Conservation (phyloP, 495 filamentous ascomycete genomes). For the Cercophora newfieldiana region DNA sequence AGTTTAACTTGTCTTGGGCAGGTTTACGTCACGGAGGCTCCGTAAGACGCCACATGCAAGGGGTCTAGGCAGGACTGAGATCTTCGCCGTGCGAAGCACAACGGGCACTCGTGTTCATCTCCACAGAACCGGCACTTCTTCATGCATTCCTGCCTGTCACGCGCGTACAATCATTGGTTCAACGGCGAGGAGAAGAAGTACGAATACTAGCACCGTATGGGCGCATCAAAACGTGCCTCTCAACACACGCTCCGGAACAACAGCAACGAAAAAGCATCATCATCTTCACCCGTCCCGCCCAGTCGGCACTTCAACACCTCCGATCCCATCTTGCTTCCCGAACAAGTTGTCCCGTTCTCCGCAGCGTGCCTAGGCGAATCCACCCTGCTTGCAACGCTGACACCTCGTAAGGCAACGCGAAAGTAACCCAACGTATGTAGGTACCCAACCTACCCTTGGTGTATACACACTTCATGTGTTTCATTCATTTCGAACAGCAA, state of each 20-base stretch:
- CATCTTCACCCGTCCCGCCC: neutral
- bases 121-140: neutral
- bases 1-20: no score
- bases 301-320: neutral
- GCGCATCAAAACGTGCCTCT: neutral
- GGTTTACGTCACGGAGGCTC: no score
- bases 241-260: no score
- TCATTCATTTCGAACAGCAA: neutral
- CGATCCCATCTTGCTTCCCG: neutral
- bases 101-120: neutral
- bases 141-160: neutral
- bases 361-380: neutral
- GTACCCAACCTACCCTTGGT: neutral
- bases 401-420: neutral
- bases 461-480: no score
- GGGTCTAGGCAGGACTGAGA: no score
- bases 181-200: neutral
- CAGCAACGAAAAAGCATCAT: no score
- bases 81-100: neutral
- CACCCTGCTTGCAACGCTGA: neutral
- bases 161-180: no score
- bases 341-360: neutral
- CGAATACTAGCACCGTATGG: neutral
- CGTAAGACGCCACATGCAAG: neutral
- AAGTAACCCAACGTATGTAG: neutral